phyloP scores from a whole-genome alignment of 2,329 filamentous ascomycete genomes.

The Huntiella moniliformis region DNA sequence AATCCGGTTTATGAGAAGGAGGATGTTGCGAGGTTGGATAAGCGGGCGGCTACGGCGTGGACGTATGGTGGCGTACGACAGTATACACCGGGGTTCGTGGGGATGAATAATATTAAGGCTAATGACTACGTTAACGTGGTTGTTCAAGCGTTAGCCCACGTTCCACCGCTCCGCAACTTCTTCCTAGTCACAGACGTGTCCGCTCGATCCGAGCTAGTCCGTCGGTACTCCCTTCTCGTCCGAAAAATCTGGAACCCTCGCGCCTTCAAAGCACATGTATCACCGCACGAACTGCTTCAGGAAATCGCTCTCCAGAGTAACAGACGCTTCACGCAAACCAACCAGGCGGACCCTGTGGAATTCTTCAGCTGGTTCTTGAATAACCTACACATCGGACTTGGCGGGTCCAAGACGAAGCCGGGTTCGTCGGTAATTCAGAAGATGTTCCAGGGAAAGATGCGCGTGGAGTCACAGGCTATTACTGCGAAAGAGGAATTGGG shows the following conservation, averaged over 20 bases:
- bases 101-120: conserved; percentile 99
- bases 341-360: conserved; percentile 87
- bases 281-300: conserved; percentile 89
- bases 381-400: conserved; percentile 77
- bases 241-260: conserved; percentile 97
- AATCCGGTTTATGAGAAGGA: conserved; percentile 69
- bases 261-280: conserved; percentile 92
- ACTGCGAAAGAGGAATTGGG: conserved; percentile 75
- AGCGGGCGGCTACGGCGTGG: conserved; percentile 41
- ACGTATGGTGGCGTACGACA: conserved; percentile 58
- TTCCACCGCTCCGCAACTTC: conserved; percentile 75
- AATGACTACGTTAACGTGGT: conserved; percentile 98
- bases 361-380: conserved; percentile 97
- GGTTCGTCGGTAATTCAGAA: conserved; percentile 74
- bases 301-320: conserved; percentile 79
- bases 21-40: conserved; percentile 67
- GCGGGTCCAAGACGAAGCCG: conserved; percentile 73
- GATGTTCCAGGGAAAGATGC: conserved; percentile 82
- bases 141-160: conserved; percentile 78
- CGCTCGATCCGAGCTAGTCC: conserved; percentile 56
- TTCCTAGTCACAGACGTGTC: conserved; percentile 73
- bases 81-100: conserved; percentile 87
- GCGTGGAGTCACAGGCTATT: conserved; percentile 85
- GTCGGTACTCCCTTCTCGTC: conserved; percentile 73
- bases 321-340: conserved; percentile 79